Evolutionary conservation across 1,284 basidiomycete genomes (phyloP).

Genomic region (Leccinum olivaceoglutinosum): DNA sequence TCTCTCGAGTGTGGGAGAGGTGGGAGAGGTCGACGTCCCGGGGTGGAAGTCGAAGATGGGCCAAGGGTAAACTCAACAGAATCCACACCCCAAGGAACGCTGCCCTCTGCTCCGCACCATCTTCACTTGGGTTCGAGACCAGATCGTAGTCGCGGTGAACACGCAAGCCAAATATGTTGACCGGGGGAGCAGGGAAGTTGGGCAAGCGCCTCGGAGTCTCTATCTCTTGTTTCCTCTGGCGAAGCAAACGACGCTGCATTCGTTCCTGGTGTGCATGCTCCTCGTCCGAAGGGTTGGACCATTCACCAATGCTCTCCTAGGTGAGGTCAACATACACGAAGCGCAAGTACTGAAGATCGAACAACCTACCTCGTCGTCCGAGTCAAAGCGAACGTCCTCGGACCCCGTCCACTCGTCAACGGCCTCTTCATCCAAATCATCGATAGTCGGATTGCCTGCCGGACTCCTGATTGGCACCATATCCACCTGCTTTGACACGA

Average conservation of each 20-base stretch:
- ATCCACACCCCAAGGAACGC: slow-evolving; percentile 41
- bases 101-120: slow-evolving; percentile 40
- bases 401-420: slow-evolving; percentile 78
- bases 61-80: slow-evolving; percentile 31
- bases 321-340: slow-evolving; percentile 8
- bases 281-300: slow-evolving; percentile 85
- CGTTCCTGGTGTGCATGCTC: slow-evolving; percentile 68
- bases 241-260: slow-evolving; percentile 52
- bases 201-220: slow-evolving; percentile 64
- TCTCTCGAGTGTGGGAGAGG: slow-evolving; percentile 61
- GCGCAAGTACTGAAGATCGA: slow-evolving; percentile 3
- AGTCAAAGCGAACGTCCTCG: slow-evolving; percentile 54
- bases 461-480: slow-evolving; percentile 28
- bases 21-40: slow-evolving; percentile 46
- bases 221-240: slow-evolving; percentile 40
- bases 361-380: slow-evolving; percentile 57
- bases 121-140: slow-evolving; percentile 79
- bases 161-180: slow-evolving; percentile 37
- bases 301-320: slow-evolving; percentile 76
- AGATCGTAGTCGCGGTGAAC: slow-evolving; percentile 54
- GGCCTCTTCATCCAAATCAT: slow-evolving; percentile 42
- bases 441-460: slow-evolving; percentile 27
- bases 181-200: slow-evolving; percentile 71
- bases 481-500: slow-evolving; percentile 26
- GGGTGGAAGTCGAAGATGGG: slow-evolving; percentile 32